Base-by-base conservation (phyloP, 1,284 basidiomycete genomes). In the Athelia psychrophila region DNA sequence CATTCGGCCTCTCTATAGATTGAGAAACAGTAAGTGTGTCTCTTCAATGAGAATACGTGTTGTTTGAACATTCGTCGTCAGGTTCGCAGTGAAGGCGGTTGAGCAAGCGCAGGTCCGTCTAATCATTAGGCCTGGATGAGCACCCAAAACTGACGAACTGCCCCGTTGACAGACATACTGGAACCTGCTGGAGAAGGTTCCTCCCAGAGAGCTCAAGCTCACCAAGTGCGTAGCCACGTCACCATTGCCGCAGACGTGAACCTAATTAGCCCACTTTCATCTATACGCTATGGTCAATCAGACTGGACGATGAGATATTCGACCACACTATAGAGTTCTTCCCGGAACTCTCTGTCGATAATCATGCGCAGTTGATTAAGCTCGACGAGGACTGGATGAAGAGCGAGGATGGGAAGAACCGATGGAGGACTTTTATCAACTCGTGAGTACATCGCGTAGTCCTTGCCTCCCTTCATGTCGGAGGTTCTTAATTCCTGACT, bases 301-400 rank as follows among this genome's bases (percentile, higher is more conserved):
- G 93, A 63, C 72, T 88, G 58, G 96, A 99, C 72, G 93, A 98
- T 68, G 94, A 95, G 66, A 93, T 99, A 65, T 90, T 82, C 70
- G 80, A 87, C 44, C 83, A 95, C 67, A 81, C 91, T 54, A 78
- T 88, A 66, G 68, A 75, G 56, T 75, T 78, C 32, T 99, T 99
- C 74, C 95, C 96, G 22, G 94, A 98, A 67, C 79, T 94, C 58
- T 73, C 79, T 35, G 77, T 78, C 56, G 67, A 78, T 45, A 79
- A 83, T 16, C 77, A 92, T 61, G 78, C 80, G 50, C 84, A 84
- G 55, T 75, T 99, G 45, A 70, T 72, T 56, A 83, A 83, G 63
- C 73, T 98, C 23, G 87, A 97, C 68, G 96, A 99, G 71, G 88
- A 96, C n/a, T 86, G 82, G 75, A 89, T 99, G 86, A 99, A 99